Percentiles rank a stretch among this genome's conserved stretches.
Evolutionary conservation across 2,329 filamentous ascomycete genomes (phyloP).

Genomic region (Coniochaeta sp.): DNA sequence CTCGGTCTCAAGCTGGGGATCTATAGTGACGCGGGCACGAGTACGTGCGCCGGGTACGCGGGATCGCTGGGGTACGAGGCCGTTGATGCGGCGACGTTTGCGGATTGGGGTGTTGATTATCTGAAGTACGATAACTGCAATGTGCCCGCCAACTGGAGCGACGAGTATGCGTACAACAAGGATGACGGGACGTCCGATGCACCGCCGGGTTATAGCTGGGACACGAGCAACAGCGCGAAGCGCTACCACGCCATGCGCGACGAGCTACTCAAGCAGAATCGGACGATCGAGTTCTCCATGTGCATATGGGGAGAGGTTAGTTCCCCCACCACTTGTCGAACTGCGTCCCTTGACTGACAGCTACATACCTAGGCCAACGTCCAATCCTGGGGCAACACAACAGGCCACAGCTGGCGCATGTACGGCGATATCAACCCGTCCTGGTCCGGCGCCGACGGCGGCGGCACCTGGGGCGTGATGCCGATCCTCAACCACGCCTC

Average conservation of each 20-base stretch:
- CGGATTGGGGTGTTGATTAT: conserved; percentile 45
- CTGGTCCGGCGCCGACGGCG: conserved; percentile 14
- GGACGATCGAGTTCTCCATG: conserved; percentile 23
- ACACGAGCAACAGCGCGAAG: conserved; percentile 16
- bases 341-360: no score
- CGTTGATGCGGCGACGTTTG: conserved; percentile 44
- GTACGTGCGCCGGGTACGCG: conserved; percentile 43
- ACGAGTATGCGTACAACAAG: conserved; percentile 9
- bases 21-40: conserved; percentile 33
- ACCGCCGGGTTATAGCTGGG: conserved; percentile 17
- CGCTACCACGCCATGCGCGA: conserved; percentile 25
- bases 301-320: conserved; percentile 26
- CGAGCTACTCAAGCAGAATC: conserved; percentile 23
- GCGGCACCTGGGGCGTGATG: conserved; percentile 11
- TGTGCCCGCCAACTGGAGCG: conserved; percentile 6
- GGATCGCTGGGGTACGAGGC: conserved; percentile 44
- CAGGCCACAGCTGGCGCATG: conserved; percentile 31
- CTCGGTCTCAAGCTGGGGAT: conserved; percentile 30
- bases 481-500: conserved; percentile 41
- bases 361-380: conserved; percentile 22
- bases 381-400: conserved; percentile 34
- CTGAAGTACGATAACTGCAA: conserved; percentile 46
- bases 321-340: no score
- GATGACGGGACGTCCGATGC: conserved; percentile 24
- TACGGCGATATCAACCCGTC: conserved; percentile 25